Percentiles rank a stretch among this genome's conserved stretches.
Conservation (phyloP, 1,139 yeast species). For the Entelexis paramagnoliae region DNA sequence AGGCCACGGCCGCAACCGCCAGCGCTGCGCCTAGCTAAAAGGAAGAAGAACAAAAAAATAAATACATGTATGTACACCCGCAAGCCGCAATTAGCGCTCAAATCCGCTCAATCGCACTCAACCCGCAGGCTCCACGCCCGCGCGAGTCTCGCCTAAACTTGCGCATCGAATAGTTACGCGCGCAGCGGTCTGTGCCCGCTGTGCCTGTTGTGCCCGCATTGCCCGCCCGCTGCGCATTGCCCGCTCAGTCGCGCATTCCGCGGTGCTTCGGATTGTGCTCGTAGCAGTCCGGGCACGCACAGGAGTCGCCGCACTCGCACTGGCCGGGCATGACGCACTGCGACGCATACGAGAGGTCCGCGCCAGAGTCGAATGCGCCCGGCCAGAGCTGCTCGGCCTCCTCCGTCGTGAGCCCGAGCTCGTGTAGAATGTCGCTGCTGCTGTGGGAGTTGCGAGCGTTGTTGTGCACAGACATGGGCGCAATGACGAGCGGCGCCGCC, state of each 20-base stretch:
- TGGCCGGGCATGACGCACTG: conserved; percentile 34
- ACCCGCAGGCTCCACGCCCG: too few relatives aligned
- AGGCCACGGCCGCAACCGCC: neutral
- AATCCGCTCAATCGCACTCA: too few relatives aligned
- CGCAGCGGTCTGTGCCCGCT: too few relatives aligned
- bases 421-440: conserved; percentile 22
- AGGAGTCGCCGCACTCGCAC: conserved; percentile 34
- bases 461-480: conserved; percentile 30
- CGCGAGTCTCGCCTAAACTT: too few relatives aligned
- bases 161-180: too few relatives aligned
- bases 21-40: too few relatives aligned
- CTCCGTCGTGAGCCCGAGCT: conserved; percentile 22
- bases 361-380: conserved; percentile 8
- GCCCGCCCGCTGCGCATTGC: too few relatives aligned
- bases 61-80: neutral
- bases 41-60: too few relatives aligned
- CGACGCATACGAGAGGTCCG: conserved; percentile 30
- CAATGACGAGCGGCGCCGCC: conserved; percentile 28
- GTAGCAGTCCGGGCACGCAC: conserved; percentile 34
- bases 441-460: conserved; percentile 8
- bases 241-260: neutral
- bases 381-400: conserved; percentile 25
- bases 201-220: too few relatives aligned
- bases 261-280: conserved; percentile 15
- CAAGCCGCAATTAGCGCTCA: neutral